A percentile compares a stretch with the other conserved stretches of the same genome.
phyloP scores from a whole-genome alignment of 2,329 filamentous ascomycete species.

The Xylaria sp. region DNA sequence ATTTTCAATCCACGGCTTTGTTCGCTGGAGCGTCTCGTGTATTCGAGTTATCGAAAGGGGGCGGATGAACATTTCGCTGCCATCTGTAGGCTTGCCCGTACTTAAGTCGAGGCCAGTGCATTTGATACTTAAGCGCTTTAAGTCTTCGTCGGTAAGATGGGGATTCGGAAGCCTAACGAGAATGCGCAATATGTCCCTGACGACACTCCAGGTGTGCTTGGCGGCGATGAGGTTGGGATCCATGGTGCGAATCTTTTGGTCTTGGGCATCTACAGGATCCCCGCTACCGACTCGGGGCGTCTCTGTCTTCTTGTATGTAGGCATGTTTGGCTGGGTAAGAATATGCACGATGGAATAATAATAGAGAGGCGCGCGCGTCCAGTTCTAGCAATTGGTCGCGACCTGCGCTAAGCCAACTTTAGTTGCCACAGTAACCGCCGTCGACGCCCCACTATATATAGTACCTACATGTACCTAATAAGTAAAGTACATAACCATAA shows the following conservation, averaged over 20 bases:
- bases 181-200: not conserved
- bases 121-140: not conserved
- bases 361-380: too few relatives aligned
- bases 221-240: not conserved
- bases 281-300: too few relatives aligned
- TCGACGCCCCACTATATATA: not conserved
- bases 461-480: too few relatives aligned
- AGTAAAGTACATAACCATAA: too few relatives aligned
- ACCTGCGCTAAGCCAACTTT: too few relatives aligned
- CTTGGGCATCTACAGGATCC: too few relatives aligned
- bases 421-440: too few relatives aligned
- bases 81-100: constrained; percentile 16
- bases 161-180: not conserved
- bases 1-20: constrained; percentile 2
- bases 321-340: too few relatives aligned
- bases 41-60: constrained; percentile 9
- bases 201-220: not conserved
- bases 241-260: not conserved
- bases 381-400: too few relatives aligned
- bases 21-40: constrained; percentile 6
- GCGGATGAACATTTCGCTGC: constrained; percentile 6
- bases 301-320: too few relatives aligned
- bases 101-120: constrained; percentile 11
- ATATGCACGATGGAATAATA: too few relatives aligned
- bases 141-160: constrained; percentile 3